A percentile compares a stretch with the other conserved stretches of the same genome.
Evolutionary conservation across 2,329 filamentous ascomycete genomes (phyloP).

Genomic region (Didymella pomorum): DNA sequence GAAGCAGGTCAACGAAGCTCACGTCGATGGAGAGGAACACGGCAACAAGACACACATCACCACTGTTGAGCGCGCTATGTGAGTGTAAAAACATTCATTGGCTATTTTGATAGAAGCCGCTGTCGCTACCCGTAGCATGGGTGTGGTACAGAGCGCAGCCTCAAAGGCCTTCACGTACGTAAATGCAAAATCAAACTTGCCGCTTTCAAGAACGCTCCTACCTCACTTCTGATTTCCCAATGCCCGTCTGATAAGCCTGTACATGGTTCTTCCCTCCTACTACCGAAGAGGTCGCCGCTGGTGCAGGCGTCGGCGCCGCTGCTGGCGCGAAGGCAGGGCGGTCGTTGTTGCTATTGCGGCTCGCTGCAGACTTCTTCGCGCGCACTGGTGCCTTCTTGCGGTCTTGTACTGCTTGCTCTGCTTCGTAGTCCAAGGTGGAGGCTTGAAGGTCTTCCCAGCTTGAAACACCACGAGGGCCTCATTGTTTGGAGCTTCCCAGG

Average conservation of each 20-base stretch:
- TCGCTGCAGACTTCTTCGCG: neutral
- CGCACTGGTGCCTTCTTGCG: neutral
- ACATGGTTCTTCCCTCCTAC: neutral
- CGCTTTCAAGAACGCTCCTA: neutral
- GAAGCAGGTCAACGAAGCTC: slow-evolving; percentile 43
- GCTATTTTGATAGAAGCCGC: neutral
- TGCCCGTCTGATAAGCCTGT: neutral
- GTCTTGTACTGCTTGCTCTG: neutral
- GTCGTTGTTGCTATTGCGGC: neutral
- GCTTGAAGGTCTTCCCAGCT: neutral
- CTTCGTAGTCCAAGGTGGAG: neutral
- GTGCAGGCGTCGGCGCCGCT: neutral
- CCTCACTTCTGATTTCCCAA: neutral
- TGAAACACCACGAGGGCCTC: neutral
- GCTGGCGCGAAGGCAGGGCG: neutral
- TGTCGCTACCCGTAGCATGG: neutral
- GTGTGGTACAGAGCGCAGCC: neutral
- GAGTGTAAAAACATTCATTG: neutral
- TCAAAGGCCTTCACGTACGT: neutral
- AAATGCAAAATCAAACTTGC: neutral
- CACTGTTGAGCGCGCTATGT: slow-evolving; percentile 32
- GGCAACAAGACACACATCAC: slow-evolving; percentile 33
- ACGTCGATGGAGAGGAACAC: slow-evolving; percentile 21
- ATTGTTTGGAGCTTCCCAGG: neutral
- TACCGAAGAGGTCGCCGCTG: neutral